Base-by-base conservation (phyloP, 805 yeast species). In the Yamadazyma nakazawae region DNA sequence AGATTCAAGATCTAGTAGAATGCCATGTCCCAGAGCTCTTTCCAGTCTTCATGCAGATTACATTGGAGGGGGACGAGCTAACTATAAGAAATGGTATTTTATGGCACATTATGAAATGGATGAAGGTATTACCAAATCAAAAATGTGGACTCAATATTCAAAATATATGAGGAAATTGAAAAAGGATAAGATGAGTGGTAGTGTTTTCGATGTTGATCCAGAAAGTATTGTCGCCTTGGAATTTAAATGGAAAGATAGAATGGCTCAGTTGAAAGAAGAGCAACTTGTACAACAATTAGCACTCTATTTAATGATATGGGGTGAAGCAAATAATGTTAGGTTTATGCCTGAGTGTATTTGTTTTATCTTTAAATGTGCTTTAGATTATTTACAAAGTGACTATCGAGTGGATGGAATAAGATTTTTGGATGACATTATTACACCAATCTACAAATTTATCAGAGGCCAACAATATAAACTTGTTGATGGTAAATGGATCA, bases 11-110 rank as follows among this genome's bases (percentile, higher is more conserved):
- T 79, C 96, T 0, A 80, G 95, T 50, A 78, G 98, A 50, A 80
- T 84, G 76, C 65, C 82, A 1, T 86, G 96, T 3, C 63, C 70
- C 31, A 76, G 69, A 47, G 97, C 97, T 0, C 69, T 92, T 47
- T 59, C 82, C 2, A 79, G 92, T 0, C 66, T 92, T 30, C 98
- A 92, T 66, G 83, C 89, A 1, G 96, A 91, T 51, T 92, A 92
- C 64, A 88, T 92, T 51, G 97, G 97, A 0, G 97, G 98, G 14
- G 88, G 83, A 42, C 73, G 82, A 49, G 79, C 97, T 3, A 92
- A 92, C 66, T 92, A 84, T 66, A 79, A 84, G 59, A 89, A 87
- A 64, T 92, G 98, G 98, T 89, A 82, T 63, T 87, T 91, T 66
- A 88, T 95, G 38, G 88, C 96, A 8, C 88, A 84, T 64, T 68